Evolutionary conservation across 306 rosid species (phyloP).

Genomic region (Rosa lucieae): DNA sequence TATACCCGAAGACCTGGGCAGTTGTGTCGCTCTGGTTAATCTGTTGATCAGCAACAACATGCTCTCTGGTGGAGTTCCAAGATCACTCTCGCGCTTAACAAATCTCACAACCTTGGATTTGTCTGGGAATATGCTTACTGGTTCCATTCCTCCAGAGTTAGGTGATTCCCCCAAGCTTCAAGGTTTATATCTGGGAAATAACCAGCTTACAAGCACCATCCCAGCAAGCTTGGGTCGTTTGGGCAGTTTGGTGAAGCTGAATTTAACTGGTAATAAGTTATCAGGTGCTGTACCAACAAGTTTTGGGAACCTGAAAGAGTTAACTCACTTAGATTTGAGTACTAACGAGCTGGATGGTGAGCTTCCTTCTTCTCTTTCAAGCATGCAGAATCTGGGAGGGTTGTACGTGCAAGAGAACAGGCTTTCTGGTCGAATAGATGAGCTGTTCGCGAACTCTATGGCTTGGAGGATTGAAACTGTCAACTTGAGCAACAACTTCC

Average conservation of each 20-base stretch:
- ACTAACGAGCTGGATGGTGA: constrained; percentile 67
- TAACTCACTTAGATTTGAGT: constrained; percentile 81
- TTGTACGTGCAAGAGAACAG: constrained; percentile 78
- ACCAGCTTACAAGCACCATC: constrained; percentile 59
- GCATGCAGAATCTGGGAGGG: constrained; percentile 67
- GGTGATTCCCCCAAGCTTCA: constrained; percentile 73
- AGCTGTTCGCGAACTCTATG: constrained; percentile 61
- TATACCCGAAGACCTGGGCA: constrained; percentile 80
- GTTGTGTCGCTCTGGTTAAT: constrained; percentile 65
- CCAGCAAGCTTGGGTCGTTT: constrained; percentile 65
- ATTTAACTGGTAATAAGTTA: constrained; percentile 76
- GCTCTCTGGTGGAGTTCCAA: constrained; percentile 75
- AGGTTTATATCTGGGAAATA: constrained; percentile 77
- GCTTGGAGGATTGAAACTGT: constrained; percentile 87
- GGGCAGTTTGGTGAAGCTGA: constrained; percentile 80
- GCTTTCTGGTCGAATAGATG: constrained; percentile 60
- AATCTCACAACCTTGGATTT: constrained; percentile 90
- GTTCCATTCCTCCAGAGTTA: constrained; percentile 75
- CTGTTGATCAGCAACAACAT: constrained; percentile 67
- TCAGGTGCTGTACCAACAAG: constrained; percentile 64
- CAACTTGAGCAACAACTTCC: constrained; percentile 70
- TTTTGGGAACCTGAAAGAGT: constrained; percentile 62
- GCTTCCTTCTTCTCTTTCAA: constrained; percentile 75
- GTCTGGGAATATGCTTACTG: constrained; percentile 73
- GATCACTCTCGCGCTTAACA: constrained; percentile 54